phyloP scores from a whole-genome alignment of 2,329 filamentous ascomycete species.

The Ramichloridium luteum region DNA sequence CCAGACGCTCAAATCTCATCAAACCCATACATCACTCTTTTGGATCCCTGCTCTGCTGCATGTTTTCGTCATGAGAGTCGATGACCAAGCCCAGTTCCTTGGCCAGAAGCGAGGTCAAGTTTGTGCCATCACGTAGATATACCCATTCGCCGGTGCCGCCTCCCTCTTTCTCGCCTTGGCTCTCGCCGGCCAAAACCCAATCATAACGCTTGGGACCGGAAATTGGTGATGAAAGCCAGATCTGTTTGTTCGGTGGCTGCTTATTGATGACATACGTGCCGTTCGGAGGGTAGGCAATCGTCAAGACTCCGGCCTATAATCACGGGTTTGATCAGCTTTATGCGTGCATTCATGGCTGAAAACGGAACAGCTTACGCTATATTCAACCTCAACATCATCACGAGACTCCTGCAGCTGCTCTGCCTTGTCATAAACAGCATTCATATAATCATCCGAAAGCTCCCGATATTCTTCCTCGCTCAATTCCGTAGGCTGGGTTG shows the following conservation, averaged over 20 bases:
- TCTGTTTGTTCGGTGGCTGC: constrained; percentile 92
- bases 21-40: constrained; percentile 19
- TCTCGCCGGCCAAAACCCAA: constrained; percentile 64
- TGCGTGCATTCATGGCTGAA: constrained; percentile 1
- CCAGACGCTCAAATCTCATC: no score
- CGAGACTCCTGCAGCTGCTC: constrained; percentile 63
- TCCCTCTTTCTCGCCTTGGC: constrained; percentile 67
- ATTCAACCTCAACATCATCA: constrained; percentile 78
- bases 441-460: constrained; percentile 63
- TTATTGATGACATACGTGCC: constrained; percentile 96
- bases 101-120: constrained; percentile 58
- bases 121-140: constrained; percentile 72
- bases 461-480: constrained; percentile 63
- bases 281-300: constrained; percentile 53
- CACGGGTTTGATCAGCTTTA: constrained; percentile 5
- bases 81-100: constrained; percentile 64
- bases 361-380: constrained; percentile 50
- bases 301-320: constrained; percentile 69
- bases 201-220: constrained; percentile 92
- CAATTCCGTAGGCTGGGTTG: constrained; percentile 48
- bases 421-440: constrained; percentile 44
- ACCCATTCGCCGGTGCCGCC: constrained; percentile 68
- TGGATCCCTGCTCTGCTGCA: constrained; percentile 17
- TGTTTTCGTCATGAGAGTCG: constrained; percentile 17
- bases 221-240: constrained; percentile 87